Conservation (phyloP, 169 alveolate species). For the Plasmodium coatneyi region DNA sequence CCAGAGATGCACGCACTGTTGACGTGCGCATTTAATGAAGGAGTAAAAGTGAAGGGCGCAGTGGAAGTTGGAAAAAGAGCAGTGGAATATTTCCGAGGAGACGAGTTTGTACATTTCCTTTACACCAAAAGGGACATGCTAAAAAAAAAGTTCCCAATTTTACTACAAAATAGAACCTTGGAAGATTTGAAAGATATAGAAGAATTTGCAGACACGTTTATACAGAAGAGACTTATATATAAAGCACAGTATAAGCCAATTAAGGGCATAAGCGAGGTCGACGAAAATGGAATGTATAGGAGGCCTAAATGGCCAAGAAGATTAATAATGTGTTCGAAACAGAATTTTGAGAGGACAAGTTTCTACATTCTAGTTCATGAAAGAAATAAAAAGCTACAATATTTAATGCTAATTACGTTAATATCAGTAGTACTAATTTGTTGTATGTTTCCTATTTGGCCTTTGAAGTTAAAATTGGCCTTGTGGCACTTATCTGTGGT, state of each 20-base stretch:
- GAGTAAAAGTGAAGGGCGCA: slow-evolving; percentile 81
- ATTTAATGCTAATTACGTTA: slow-evolving; percentile 81
- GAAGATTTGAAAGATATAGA: slow-evolving; percentile 75
- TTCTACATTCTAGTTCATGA: slow-evolving; percentile 88
- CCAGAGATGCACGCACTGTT: slow-evolving; percentile 62
- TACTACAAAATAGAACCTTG: slow-evolving; percentile 53
- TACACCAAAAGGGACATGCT: slow-evolving; percentile 77
- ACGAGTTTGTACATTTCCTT: slow-evolving; percentile 84
- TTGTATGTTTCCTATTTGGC: slow-evolving; percentile 92
- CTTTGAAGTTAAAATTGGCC: slow-evolving; percentile 86
- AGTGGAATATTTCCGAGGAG: slow-evolving; percentile 89
- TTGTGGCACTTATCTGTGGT: slow-evolving; percentile 89
- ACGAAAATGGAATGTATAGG: slow-evolving; percentile 83
- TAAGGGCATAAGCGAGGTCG: slow-evolving; percentile 81
- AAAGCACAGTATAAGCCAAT: slow-evolving; percentile 87
- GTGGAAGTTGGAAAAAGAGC: slow-evolving; percentile 89
- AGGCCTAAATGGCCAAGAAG: slow-evolving; percentile 91
- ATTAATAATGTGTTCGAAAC: slow-evolving; percentile 85
- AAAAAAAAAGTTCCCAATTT: slow-evolving; percentile 79
- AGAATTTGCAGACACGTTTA: slow-evolving; percentile 75
- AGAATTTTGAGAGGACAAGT: slow-evolving; percentile 86
- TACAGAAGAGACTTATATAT: slow-evolving; percentile 82
- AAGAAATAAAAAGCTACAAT: slow-evolving; percentile 85
- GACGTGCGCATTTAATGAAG: slow-evolving; percentile 60
- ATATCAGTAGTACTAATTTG: slow-evolving; percentile 85